These are phyloP conservation scores for Calocera viscosa DNA, from an alignment of 768 basidiomycete genomes.

Conservation along the genomic window DNA sequence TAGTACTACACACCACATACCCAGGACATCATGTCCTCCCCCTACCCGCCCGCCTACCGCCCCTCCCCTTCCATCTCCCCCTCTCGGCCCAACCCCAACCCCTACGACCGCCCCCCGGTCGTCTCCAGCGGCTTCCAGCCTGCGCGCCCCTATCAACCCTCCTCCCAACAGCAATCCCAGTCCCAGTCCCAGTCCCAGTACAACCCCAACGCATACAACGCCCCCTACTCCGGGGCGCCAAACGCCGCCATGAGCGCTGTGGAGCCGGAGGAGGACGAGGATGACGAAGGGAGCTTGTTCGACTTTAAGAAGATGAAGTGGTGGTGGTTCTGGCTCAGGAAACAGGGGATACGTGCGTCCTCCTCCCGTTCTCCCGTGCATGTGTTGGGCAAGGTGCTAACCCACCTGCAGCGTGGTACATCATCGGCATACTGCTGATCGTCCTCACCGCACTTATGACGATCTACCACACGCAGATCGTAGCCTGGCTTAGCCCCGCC, in stretches of 20 bases:
- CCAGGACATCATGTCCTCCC: conserved; percentile 2
- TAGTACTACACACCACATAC: no score
- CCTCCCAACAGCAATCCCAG: no score
- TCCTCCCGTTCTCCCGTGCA: no score
- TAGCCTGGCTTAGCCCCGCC: conserved; percentile 51
- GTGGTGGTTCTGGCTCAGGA: conserved; percentile 17
- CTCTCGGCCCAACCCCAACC: not conserved
- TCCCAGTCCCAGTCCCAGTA: no score
- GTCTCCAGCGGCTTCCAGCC: not conserved
- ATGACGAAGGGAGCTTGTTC: conserved; percentile 5
- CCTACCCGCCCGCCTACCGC: not conserved
- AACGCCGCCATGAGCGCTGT: no score
- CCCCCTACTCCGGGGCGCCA: not conserved
- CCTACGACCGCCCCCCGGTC: not conserved
- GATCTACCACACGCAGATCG: conserved; percentile 59
- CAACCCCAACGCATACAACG: not conserved
- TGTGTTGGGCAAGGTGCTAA: no score
- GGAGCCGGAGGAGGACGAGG: not conserved
- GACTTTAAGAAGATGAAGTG: conserved; percentile 16
- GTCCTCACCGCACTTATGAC: conserved; percentile 42
- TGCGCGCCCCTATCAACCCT: not conserved
- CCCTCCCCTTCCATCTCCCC: not conserved
- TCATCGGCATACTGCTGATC: conserved; percentile 37
- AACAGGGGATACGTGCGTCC: conserved; percentile 18
- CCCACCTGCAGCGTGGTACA: conserved; percentile 22